Evolutionary conservation across 257 asterid species (phyloP).

Genomic region (Nicotiana undulata): DNA sequence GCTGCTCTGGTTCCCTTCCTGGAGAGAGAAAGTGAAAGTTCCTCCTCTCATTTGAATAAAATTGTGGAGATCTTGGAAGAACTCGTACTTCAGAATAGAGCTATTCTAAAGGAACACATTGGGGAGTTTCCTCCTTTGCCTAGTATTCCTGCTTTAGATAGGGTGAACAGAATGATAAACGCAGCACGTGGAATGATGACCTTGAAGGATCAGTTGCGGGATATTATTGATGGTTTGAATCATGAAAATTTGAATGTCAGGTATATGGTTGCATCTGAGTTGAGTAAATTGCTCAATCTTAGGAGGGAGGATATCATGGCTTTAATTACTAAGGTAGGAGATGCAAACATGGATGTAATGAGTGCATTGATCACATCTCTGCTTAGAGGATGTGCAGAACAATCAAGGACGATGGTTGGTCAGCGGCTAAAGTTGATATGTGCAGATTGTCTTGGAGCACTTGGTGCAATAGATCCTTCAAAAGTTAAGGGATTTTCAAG

Average conservation of each 20-base stretch:
- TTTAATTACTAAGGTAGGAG: constrained; percentile 65
- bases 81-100: constrained; percentile 70
- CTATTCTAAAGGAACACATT: constrained; percentile 62
- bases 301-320: constrained; percentile 65
- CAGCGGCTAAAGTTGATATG: constrained; percentile 79
- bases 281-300: constrained; percentile 64
- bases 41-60: constrained; percentile 43
- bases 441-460: constrained; percentile 96
- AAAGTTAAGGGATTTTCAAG: constrained; percentile 65
- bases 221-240: constrained; percentile 74
- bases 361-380: constrained; percentile 82
- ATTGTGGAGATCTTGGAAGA: constrained; percentile 91
- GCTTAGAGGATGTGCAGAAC: constrained; percentile 96
- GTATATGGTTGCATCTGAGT: constrained; percentile 94
- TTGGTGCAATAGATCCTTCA: constrained; percentile 98
- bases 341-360: constrained; percentile 61
- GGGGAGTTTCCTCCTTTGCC: constrained; percentile 93
- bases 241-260: constrained; percentile 92
- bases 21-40: constrained; percentile 63
- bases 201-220: constrained; percentile 77
- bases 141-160: constrained; percentile 66
- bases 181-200: constrained; percentile 75
- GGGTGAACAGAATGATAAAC: constrained; percentile 76
- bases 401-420: constrained; percentile 85
- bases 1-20: constrained; percentile 91